A percentile compares a stretch with the other conserved stretches of the same genome.
Evolutionary conservation across 2,329 filamentous ascomycete genomes (phyloP).

Genomic region (Talaromyces sp.): DNA sequence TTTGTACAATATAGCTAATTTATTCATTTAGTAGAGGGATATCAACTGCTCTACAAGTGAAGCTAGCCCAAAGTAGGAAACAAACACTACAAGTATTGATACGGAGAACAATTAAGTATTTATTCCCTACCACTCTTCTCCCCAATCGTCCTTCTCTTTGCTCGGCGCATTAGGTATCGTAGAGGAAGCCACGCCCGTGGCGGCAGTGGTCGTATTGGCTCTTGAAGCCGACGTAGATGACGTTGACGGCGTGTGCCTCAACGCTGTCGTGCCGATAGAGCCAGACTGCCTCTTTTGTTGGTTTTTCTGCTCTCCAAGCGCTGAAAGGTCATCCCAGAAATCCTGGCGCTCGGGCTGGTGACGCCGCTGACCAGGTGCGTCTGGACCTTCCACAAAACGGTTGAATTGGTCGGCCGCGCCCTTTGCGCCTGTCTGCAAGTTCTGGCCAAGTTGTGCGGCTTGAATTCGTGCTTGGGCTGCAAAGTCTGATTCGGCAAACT

Average conservation of each 20-base stretch:
- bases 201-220: slow-evolving; percentile 16
- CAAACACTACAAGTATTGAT: not conserved
- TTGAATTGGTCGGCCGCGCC: slow-evolving; percentile 74
- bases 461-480: slow-evolving; percentile 62
- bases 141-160: slow-evolving; percentile 42
- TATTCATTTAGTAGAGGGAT: not conserved
- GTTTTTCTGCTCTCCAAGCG: slow-evolving; percentile 23
- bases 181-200: slow-evolving; percentile 14
- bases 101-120: not conserved
- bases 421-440: slow-evolving; percentile 59
- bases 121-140: slow-evolving; percentile 10
- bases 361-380: slow-evolving; percentile 27
- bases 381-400: slow-evolving; percentile 77
- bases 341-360: slow-evolving; percentile 64
- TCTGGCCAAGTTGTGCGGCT: slow-evolving; percentile 52
- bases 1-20: not conserved
- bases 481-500: slow-evolving; percentile 77
- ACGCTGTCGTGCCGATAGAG: slow-evolving; percentile 57
- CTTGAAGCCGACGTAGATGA: slow-evolving; percentile 12
- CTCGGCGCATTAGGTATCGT: slow-evolving; percentile 14
- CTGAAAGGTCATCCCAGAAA: slow-evolving; percentile 90
- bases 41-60: slow-evolving; percentile 1
- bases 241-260: slow-evolving; percentile 45
- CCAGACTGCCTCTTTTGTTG: slow-evolving; percentile 34
- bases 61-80: not conserved